Evolutionary conservation across 2,329 filamentous ascomycete genomes (phyloP).

Genomic region (Rhinocladiella similis): DNA sequence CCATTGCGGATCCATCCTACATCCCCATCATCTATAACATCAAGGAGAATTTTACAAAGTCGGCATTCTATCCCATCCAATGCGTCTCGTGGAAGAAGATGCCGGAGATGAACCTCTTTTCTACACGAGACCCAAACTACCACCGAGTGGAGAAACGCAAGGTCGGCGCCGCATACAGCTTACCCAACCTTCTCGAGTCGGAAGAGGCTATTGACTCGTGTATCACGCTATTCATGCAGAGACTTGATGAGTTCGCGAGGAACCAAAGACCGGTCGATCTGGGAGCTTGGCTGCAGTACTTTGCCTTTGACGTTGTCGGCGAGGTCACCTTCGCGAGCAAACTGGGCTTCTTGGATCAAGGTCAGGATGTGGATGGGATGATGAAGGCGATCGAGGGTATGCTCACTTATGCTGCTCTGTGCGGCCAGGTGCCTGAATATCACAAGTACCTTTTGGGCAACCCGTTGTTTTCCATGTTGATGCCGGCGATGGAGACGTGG

Average conservation of each 20-base stretch:
- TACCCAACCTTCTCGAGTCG: constrained; percentile 29
- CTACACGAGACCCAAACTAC: constrained; percentile 71
- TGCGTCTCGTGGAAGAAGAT: constrained; percentile 54
- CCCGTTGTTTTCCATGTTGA: constrained; percentile 32
- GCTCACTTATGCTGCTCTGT: constrained; percentile 31
- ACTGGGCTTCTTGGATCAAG: constrained; percentile 45
- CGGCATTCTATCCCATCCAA: constrained; percentile 26
- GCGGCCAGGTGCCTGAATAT: constrained; percentile 33
- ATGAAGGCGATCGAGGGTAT: constrained; percentile 34
- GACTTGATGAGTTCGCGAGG: constrained; percentile 34
- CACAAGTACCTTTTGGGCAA: constrained; percentile 34
- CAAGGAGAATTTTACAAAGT: constrained; percentile 26
- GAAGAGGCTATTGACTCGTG: constrained; percentile 32
- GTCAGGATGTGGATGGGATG: constrained; percentile 40
- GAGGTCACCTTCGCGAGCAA: constrained; percentile 43
- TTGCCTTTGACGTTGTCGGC: constrained; percentile 43
- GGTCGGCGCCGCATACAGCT: constrained; percentile 27
- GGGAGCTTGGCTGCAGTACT: constrained; percentile 63
- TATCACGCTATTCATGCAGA: constrained; percentile 64
- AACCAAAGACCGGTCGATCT: constrained; percentile 37
- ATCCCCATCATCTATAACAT: constrained; percentile 26
- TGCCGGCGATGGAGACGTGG: constrained; percentile 39
- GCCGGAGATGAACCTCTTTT: constrained; percentile 71
- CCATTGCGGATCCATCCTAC: constrained; percentile 65
- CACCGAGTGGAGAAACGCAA: constrained; percentile 48